Evolutionary conservation across 2,329 filamentous ascomycete species (phyloP), one percentile per base, ranked within the genome.

Genomic region (Colletotrichum neosansevieriae): DNA sequence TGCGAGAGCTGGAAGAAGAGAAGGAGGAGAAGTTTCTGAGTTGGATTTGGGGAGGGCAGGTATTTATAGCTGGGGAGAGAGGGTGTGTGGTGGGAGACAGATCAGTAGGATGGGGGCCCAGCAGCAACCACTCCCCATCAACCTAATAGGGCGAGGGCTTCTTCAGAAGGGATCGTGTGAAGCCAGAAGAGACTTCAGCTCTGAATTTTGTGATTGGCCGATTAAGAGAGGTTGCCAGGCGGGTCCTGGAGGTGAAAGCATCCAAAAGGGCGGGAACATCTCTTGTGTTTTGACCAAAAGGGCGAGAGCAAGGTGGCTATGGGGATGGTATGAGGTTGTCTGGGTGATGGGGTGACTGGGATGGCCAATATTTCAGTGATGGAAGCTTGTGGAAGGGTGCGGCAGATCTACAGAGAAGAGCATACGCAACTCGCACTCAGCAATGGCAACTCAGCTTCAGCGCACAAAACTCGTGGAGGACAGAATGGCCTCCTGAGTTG

Each of bases 171-270:
- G 29, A 50, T 19, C 17, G 19, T 59, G 44, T 15, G 19, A 15
- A 12, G 29, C 6, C 36, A 17, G n/a, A 38, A 29, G 38, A 21
- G 5, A 47, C 29, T 59, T 17, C 42, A 38, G 44, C 29, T 58
- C 32, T 59, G 57, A 59, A 15, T 50, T 59, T 42, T 59, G 44
- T 59, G 57, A 59, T 59, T 59, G 57, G 57, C 57, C 5, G 57
- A 40, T 50, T 32, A 15, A 19, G 32, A 13, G 38, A 50, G n/a
- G 57, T 29, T 50, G 32, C n/a, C 32, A 40, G 19, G 17, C 29
- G 38, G 57, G 49, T 5, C 17, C 1, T 36, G 2, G 44, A 17
- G 19, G 42, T 21, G 42, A 36, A 34, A 24, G 56, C 3, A 58
- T 58, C 56, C 24, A 59, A 32, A 21, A n/a, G n/a, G 21, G 44